Evolutionary conservation across 2,329 filamentous ascomycete species (phyloP).

Genomic region (Cercospora canescens): DNA sequence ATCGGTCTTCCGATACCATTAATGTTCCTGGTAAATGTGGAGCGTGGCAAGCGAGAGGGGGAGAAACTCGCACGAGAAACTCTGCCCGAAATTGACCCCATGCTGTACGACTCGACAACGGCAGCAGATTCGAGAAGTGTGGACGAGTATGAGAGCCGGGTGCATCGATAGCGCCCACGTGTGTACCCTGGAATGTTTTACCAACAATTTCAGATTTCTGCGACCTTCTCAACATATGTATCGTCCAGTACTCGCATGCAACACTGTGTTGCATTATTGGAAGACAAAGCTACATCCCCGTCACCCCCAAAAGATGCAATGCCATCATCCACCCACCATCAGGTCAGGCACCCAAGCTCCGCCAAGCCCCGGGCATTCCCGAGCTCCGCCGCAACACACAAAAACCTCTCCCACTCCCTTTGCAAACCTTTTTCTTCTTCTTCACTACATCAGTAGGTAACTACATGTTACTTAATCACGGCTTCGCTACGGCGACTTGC

Average conservation of each 20-base stretch:
- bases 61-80: slow-evolving; percentile 41
- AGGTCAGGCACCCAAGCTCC: not conserved
- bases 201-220: not conserved
- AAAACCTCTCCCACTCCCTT: not conserved
- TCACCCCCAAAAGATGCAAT: not conserved
- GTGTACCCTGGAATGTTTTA: not conserved
- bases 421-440: slow-evolving; percentile 2
- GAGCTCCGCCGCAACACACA: not conserved
- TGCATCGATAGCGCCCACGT: not conserved
- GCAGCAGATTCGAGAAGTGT: not conserved
- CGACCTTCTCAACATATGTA: not conserved
- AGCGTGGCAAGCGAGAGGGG: slow-evolving; percentile 52
- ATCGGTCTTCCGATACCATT: slow-evolving; percentile 82
- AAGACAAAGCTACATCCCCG: too few species aligned
- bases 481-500: slow-evolving; percentile 45
- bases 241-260: too few species aligned
- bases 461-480: slow-evolving; percentile 35
- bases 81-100: not conserved
- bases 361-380: not conserved
- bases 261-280: too few species aligned
- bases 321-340: not conserved
- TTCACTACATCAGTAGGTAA: slow-evolving; percentile 23
- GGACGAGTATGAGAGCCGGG: slow-evolving; percentile 9
- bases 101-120: not conserved
- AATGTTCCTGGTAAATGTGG: slow-evolving; percentile 82